phyloP scores from a whole-genome alignment of 164 flowering plant genomes.

The Litsea cubeba region DNA sequence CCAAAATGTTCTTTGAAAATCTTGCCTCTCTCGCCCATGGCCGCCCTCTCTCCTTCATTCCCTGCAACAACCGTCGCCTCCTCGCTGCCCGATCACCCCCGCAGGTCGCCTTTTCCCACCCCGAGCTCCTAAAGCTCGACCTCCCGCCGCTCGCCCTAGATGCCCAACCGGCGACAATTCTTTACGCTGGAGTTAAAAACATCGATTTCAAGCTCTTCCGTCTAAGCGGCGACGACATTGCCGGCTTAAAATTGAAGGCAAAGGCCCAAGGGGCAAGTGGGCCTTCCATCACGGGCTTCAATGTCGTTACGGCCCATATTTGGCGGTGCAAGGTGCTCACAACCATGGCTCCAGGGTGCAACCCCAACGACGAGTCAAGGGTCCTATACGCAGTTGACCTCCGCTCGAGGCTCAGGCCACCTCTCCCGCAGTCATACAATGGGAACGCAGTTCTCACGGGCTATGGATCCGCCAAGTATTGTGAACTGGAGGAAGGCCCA shows the following conservation, averaged over 20 bases:
- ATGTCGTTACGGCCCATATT: slow-evolving; percentile 47
- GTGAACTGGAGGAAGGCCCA: slow-evolving; percentile 36
- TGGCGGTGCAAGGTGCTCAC: slow-evolving; percentile 75
- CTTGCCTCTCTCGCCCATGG: slow-evolving; percentile 50
- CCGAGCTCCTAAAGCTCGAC: slow-evolving; percentile 38
- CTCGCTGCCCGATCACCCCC: slow-evolving; percentile 71
- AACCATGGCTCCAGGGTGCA: not conserved
- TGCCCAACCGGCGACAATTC: slow-evolving; percentile 16
- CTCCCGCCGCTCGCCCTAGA: slow-evolving; percentile 14
- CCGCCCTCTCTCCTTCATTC: slow-evolving; percentile 32
- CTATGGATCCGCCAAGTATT: slow-evolving; percentile 39
- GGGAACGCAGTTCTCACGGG: slow-evolving; percentile 64
- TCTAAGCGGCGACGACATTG: slow-evolving; percentile 32
- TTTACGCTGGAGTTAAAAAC: slow-evolving; percentile 24
- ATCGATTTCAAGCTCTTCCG: slow-evolving; percentile 46
- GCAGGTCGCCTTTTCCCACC: slow-evolving; percentile 51
- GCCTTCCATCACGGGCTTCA: slow-evolving; percentile 39
- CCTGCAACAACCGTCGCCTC: slow-evolving; percentile 52
- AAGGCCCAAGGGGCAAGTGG: slow-evolving; percentile 4
- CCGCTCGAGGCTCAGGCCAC: slow-evolving; percentile 46
- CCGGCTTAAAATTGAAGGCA: slow-evolving; percentile 41
- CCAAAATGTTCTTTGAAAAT: slow-evolving; percentile 52
- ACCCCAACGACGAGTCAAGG: slow-evolving; percentile 26
- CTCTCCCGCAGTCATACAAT: slow-evolving; percentile 40
- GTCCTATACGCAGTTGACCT: slow-evolving; percentile 62